Base-by-base conservation (phyloP, 2,329 filamentous ascomycete genomes). In the Calcarisporium arbuscula region DNA sequence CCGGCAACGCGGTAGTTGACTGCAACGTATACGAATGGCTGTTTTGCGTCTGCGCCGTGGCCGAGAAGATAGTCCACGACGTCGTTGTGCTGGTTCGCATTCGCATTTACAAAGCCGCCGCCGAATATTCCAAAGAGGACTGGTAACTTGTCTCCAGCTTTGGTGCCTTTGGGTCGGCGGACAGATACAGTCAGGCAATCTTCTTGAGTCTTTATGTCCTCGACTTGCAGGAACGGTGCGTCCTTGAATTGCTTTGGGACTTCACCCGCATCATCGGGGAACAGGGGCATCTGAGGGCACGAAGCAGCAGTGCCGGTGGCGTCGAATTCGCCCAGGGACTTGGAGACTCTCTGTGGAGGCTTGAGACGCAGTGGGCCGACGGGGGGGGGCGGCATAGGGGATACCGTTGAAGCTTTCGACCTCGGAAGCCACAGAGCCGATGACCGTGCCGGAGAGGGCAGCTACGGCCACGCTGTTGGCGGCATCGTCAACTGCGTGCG, bases 331-430 rank as follows among this genome's bases (percentile, higher is more conserved):
- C 80, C 81, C 1, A 82, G 56, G 1, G 65, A 49, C 4, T 62
- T 54, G 4, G 64, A 71, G 11, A 82, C 57, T 3, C 19, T 38
- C 48, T 77, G 69, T 2, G 83, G 83, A 10, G 80, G 77, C 49
- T 71, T 77, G 20, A 88, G 66, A 12, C 84, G 74, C 18, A 85
- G 64, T 3, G 64, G 52, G 1, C 78, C 80, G 0, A 71, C 64
- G 0, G 83, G 83, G 2, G 81, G 69, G n/a, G 18, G 14, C 15
- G 7, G 32, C 32, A 16, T 21, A 89, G 4, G 82, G 83, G 37
- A 88, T 83, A 19, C 79, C 81, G 32, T 72, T 74, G 60, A 83
- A 86, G 18, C 63, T 70, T 36, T 87, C 82, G 15, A 84, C 65
- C 19, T 56, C 52, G 4, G 19, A 8, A 3, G 28, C 6, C n/a